Evolutionary conservation across 352 stramenopile genomes (phyloP).

Genomic region (Phytophthora uliginosa): DNA sequence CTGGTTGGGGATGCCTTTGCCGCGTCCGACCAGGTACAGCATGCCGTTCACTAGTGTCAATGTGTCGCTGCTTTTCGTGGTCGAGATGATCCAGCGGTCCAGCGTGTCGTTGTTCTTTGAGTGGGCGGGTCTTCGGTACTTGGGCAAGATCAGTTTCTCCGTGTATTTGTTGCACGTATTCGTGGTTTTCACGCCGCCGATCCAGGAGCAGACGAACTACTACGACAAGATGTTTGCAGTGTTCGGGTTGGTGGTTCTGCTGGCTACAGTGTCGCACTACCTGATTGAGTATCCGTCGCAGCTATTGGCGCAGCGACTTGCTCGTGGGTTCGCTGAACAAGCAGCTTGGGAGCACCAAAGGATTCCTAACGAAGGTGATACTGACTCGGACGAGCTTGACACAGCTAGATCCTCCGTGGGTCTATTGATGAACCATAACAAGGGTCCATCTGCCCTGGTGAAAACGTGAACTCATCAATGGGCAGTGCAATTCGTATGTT

Average conservation of each 20-base stretch:
- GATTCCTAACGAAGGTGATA: constrained; percentile 1
- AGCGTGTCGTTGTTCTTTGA: constrained; percentile 35
- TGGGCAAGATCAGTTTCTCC: constrained; percentile 50
- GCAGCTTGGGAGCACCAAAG: not conserved
- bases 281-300: constrained; percentile 13
- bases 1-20: constrained; percentile 8
- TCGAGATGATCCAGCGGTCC: constrained; percentile 38
- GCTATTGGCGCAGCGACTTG: constrained; percentile 9
- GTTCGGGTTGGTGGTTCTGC: constrained; percentile 8
- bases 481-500: too few relatives aligned
- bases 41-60: constrained; percentile 18
- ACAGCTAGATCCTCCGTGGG: not conserved
- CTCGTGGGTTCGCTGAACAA: not conserved
- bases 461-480: too few relatives aligned
- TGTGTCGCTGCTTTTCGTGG: constrained; percentile 22
- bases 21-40: constrained; percentile 2
- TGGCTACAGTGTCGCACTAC: constrained; percentile 12
- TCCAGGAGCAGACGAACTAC: constrained; percentile 1
- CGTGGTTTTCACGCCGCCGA: constrained; percentile 27
- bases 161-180: constrained; percentile 53
- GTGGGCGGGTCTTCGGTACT: constrained; percentile 36
- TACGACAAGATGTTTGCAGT: constrained; percentile 15
- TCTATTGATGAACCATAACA: not conserved
- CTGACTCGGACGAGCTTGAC: not conserved
- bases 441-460: too few relatives aligned